Evolutionary conservation across 805 yeast species (phyloP).

Genomic region (Candida easanensis): DNA sequence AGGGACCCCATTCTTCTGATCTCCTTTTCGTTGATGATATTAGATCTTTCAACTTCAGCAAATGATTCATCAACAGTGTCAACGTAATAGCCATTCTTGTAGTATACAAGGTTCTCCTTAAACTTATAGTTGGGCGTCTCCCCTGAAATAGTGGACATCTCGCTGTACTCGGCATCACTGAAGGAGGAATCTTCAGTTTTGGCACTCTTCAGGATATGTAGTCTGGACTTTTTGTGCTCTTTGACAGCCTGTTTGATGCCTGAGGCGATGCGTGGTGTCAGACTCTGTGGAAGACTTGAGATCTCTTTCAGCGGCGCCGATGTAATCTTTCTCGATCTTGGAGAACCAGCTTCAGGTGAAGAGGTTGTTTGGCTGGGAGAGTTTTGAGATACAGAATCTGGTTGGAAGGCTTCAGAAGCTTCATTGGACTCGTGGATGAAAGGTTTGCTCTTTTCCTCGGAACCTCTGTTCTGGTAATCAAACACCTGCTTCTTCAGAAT

Average conservation of each 20-base stretch:
- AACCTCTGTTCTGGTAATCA: not conserved
- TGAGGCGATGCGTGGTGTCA: constrained; percentile 23
- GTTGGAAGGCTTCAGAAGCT: not conserved
- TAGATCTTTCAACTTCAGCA: constrained; percentile 22
- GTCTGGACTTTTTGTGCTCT: constrained; percentile 24
- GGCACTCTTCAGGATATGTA: constrained; percentile 19
- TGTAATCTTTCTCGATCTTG: constrained; percentile 12
- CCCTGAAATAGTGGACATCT: constrained; percentile 24
- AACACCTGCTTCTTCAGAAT: constrained; percentile 20
- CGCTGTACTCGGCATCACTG: constrained; percentile 28
- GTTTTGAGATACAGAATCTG: too few relatives aligned
- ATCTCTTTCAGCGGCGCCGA: constrained; percentile 1
- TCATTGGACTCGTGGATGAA: not conserved
- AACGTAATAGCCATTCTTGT: constrained; percentile 28
- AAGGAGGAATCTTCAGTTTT: constrained; percentile 12
- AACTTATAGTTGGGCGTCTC: constrained; percentile 28
- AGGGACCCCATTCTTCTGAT: constrained; percentile 19
- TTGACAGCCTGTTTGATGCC: constrained; percentile 28
- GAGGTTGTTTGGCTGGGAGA: not conserved
- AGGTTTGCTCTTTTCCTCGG: not conserved
- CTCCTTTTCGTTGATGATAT: constrained; percentile 22
- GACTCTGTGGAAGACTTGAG: constrained; percentile 1
- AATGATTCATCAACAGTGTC: constrained; percentile 23
- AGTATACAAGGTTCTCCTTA: constrained; percentile 22
- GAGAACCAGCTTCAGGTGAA: constrained; percentile 18